These are phyloP conservation scores for Phytophthora vignae DNA, from an alignment of 352 stramenopile genomes.

Conservation along the genomic window DNA sequence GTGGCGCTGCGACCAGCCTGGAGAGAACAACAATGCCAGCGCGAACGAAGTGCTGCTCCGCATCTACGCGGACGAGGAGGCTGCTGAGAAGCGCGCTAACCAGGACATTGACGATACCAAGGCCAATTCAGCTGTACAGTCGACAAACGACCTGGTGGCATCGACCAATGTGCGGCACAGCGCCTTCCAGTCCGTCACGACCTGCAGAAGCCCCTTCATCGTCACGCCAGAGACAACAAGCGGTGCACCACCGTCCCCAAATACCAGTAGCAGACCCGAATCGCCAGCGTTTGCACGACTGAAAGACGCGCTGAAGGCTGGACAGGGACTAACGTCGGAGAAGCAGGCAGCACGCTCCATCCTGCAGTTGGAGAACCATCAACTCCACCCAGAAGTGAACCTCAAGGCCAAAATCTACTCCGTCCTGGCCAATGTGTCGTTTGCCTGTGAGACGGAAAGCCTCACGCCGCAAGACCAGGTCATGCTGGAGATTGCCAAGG, in stretches of 20 bases:
- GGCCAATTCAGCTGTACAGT: neutral
- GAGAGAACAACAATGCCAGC: constrained; percentile 58
- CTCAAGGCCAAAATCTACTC: constrained; percentile 80
- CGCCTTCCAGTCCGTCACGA: constrained; percentile 61
- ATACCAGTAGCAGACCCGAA: too few species aligned
- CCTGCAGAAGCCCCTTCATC: constrained; percentile 53
- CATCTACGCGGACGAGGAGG: constrained; percentile 76
- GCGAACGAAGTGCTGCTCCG: constrained; percentile 70
- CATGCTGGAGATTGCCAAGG: constrained; percentile 78
- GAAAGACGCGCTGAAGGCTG: constrained; percentile 71
- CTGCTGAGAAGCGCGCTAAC: constrained; percentile 28
- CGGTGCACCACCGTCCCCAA: constrained; percentile 20
- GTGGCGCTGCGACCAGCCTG: constrained; percentile 62
- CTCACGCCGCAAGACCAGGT: constrained; percentile 62
- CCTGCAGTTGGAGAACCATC: constrained; percentile 40
- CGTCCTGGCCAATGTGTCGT: constrained; percentile 70
- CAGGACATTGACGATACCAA: constrained; percentile 26
- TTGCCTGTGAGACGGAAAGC: constrained; percentile 42
- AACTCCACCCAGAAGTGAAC: constrained; percentile 60
- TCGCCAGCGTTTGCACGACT: constrained; percentile 76
- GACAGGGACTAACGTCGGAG: constrained; percentile 38
- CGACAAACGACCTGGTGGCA: constrained; percentile 28
- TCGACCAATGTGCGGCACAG: constrained; percentile 46
- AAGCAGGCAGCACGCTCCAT: constrained; percentile 33
- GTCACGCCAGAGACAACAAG: constrained; percentile 31